Percentiles rank a stretch among this genome's conserved stretches.
These are phyloP conservation scores for Syncephalastrum monosporum DNA, from an alignment of 371 early-diverging fungal genomes.

Conservation along the genomic window DNA sequence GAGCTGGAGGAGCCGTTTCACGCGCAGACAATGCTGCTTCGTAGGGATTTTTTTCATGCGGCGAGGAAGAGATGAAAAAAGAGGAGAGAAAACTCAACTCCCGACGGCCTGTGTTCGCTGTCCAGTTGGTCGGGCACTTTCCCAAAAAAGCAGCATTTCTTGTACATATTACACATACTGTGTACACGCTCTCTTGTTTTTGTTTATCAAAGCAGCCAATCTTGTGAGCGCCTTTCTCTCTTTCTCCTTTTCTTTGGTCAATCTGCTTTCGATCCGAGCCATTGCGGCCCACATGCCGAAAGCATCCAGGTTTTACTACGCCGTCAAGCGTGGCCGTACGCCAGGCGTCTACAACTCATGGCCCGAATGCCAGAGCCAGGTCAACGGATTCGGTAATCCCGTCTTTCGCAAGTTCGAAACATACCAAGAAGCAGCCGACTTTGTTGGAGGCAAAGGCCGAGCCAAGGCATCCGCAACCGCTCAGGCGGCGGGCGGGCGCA, in stretches of 20 bases:
- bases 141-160: background rate
- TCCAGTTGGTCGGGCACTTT: background rate
- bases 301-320: slow-evolving; percentile 46
- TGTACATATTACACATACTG: background rate
- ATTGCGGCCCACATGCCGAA: background rate
- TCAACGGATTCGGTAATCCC: slow-evolving; percentile 54
- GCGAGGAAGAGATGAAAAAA: no score
- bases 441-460: slow-evolving; percentile 10
- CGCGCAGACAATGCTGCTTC: slow-evolving; percentile 22
- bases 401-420: slow-evolving; percentile 60
- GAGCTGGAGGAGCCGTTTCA: slow-evolving; percentile 16
- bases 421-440: slow-evolving; percentile 49
- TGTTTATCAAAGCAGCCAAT: background rate
- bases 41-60: slow-evolving; percentile 22
- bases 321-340: slow-evolving; percentile 55
- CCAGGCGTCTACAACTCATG: slow-evolving; percentile 61
- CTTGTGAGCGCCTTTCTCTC: background rate
- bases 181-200: background rate
- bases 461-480: background rate
- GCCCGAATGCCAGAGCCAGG: slow-evolving; percentile 60
- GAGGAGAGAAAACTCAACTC: no score
- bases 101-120: no score
- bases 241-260: background rate
- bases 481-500: background rate
- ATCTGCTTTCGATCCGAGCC: background rate